Conservation (phyloP, 768 basidiomycete genomes). For the Lactifluus hygrophoroides region DNA sequence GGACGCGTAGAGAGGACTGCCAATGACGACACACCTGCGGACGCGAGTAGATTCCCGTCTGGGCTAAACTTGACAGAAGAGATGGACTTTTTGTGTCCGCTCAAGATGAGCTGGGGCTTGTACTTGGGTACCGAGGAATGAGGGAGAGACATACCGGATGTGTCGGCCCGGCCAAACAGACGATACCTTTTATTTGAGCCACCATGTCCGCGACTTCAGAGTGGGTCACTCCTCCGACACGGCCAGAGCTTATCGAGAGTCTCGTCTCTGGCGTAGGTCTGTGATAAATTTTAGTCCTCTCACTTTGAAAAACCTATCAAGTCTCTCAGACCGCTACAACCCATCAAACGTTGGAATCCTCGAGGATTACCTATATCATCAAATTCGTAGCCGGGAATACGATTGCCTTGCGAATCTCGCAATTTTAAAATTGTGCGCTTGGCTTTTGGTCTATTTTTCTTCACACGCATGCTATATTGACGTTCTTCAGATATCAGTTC, state of each 20-base stretch:
- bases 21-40: slow-evolving; percentile 54
- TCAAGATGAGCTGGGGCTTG: slow-evolving; percentile 50
- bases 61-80: slow-evolving; percentile 86
- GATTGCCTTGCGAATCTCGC: slow-evolving; percentile 94
- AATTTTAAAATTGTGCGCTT: slow-evolving; percentile 76
- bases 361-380: slow-evolving; percentile 94
- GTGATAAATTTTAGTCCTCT: slow-evolving; percentile 24
- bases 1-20: slow-evolving; percentile 11
- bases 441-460: slow-evolving; percentile 1
- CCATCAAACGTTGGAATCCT: slow-evolving; percentile 88
- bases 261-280: slow-evolving; percentile 85
- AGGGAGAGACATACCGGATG: not conserved
- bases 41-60: slow-evolving; percentile 73
- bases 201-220: slow-evolving; percentile 45
- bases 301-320: not conserved
- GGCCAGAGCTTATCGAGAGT: slow-evolving; percentile 83
- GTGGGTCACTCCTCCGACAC: slow-evolving; percentile 69
- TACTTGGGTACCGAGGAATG: slow-evolving; percentile 39
- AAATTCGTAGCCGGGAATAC: slow-evolving; percentile 85
- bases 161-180: not conserved
- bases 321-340: slow-evolving; percentile 84
- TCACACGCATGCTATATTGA: not conserved
- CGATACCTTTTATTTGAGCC: not conserved
- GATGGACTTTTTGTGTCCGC: slow-evolving; percentile 77
- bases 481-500: slow-evolving; percentile 74